Conservation (phyloP, 495 filamentous ascomycete genomes). For the Aspergillus sclerotioniger region DNA sequence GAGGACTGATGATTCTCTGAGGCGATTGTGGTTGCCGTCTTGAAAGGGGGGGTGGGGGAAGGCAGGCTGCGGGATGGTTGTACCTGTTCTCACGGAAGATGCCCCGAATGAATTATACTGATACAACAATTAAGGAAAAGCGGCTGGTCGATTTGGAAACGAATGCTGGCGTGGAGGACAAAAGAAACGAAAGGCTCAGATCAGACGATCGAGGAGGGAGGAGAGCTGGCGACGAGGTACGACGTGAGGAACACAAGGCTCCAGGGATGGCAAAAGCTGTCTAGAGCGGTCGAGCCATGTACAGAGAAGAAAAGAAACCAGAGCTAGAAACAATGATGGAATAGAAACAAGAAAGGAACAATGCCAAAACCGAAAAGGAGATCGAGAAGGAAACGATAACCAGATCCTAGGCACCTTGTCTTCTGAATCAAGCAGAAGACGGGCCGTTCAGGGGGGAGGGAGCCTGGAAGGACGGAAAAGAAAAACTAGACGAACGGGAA, state of each 20-base stretch:
- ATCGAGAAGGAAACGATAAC: constrained; percentile 22
- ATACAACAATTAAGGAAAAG: constrained; percentile 33
- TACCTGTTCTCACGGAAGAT: constrained; percentile 42
- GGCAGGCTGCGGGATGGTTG: constrained; percentile 8
- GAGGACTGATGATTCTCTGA: constrained; percentile 12
- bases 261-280: constrained; percentile 27
- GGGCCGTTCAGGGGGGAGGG: constrained; percentile 26
- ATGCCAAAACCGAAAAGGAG: constrained; percentile 20
- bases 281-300: constrained; percentile 41
- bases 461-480: constrained; percentile 13
- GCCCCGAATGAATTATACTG: constrained; percentile 36
- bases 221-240: constrained; percentile 19
- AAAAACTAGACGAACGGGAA: constrained; percentile 14
- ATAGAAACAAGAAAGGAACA: constrained; percentile 9
- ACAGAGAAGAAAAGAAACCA: constrained; percentile 21
- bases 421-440: constrained; percentile 30
- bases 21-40: constrained; percentile 27
- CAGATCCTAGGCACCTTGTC: constrained; percentile 30
- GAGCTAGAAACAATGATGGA: constrained; percentile 7
- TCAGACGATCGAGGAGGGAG: constrained; percentile 25
- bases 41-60: constrained; percentile 15
- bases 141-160: constrained; percentile 31
- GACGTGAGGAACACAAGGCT: constrained; percentile 31
- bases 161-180: constrained; percentile 36
- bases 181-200: constrained; percentile 38